These are phyloP conservation scores for Lichtheimia ramosa DNA, from an alignment of 371 early-diverging fungal genomes.

Conservation along the genomic window DNA sequence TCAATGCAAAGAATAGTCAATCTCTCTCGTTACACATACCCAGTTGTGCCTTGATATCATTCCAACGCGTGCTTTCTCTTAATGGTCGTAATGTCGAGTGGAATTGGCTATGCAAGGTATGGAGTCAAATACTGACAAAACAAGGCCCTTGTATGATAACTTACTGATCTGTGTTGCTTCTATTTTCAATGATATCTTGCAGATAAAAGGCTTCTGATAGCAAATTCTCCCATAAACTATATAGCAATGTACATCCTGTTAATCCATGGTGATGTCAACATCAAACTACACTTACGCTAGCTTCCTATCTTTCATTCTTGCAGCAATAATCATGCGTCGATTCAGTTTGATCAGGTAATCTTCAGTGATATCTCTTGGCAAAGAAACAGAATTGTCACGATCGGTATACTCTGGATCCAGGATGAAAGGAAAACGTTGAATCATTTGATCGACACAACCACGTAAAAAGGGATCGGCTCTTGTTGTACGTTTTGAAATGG, in stretches of 20 bases:
- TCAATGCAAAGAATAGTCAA: background rate
- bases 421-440: conserved; percentile 49
- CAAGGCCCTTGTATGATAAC: no score
- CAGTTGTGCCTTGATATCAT: conserved; percentile 9
- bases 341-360: conserved; percentile 56
- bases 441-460: conserved; percentile 56
- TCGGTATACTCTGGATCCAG: conserved; percentile 28
- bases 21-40: conserved; percentile 7
- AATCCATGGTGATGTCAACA: no score
- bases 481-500: conserved; percentile 23
- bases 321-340: conserved; percentile 56
- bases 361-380: conserved; percentile 54
- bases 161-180: conserved; percentile 58
- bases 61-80: conserved; percentile 10
- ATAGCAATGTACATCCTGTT: no score
- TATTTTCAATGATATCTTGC: conserved; percentile 74
- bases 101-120: conserved; percentile 28
- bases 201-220: conserved; percentile 66
- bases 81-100: conserved; percentile 48
- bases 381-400: conserved; percentile 23
- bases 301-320: conserved; percentile 62
- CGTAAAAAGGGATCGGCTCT: conserved; percentile 43
- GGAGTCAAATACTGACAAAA: background rate
- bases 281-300: conserved; percentile 58
- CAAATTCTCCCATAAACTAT: conserved; percentile 66